Percentiles rank a stretch among this genome's conserved stretches.
phyloP scores from a whole-genome alignment of 805 yeast species.

The Candida golubevii region DNA sequence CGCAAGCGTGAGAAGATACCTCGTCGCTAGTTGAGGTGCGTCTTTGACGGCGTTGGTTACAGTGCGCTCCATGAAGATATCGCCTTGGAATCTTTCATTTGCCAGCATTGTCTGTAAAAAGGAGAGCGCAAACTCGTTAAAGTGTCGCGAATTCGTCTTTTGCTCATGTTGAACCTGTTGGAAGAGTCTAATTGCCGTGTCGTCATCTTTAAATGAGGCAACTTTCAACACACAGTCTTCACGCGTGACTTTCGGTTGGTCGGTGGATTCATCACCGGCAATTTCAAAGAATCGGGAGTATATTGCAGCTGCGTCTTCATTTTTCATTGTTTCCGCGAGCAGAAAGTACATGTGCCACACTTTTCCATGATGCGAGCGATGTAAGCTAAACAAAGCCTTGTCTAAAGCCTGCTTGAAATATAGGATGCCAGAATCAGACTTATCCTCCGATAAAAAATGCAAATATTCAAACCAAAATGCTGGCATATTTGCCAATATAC shows the following conservation, averaged over 20 bases:
- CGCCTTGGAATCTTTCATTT: background rate
- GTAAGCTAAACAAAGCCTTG: conserved; percentile 44
- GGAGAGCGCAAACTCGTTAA: conserved; percentile 2
- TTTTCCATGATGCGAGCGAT: conserved; percentile 45
- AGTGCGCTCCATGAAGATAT: conserved; percentile 3
- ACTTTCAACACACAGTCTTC: conserved; percentile 22
- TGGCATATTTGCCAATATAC: conserved; percentile 5
- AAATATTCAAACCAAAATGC: conserved; percentile 13
- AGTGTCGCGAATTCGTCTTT: background rate
- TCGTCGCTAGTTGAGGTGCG: conserved; percentile 60
- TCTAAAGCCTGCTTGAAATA: conserved; percentile 34
- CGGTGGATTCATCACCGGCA: background rate
- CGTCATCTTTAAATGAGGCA: conserved; percentile 25
- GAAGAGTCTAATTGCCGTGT: conserved; percentile 29
- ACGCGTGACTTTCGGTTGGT: background rate
- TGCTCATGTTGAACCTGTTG: background rate
- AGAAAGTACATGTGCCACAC: conserved; percentile 51
- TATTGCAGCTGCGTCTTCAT: conserved; percentile 37
- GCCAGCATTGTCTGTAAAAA: conserved; percentile 7
- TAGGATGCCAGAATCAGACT: background rate
- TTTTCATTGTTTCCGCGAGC: conserved; percentile 39
- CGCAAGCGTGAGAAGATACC: conserved; percentile 45
- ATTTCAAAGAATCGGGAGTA: conserved; percentile 28
- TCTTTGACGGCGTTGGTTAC: conserved; percentile 13
- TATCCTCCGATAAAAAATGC: conserved; percentile 1